Conservation (phyloP, 345 rosid genomes). For the Cochlearia excelsa region DNA sequence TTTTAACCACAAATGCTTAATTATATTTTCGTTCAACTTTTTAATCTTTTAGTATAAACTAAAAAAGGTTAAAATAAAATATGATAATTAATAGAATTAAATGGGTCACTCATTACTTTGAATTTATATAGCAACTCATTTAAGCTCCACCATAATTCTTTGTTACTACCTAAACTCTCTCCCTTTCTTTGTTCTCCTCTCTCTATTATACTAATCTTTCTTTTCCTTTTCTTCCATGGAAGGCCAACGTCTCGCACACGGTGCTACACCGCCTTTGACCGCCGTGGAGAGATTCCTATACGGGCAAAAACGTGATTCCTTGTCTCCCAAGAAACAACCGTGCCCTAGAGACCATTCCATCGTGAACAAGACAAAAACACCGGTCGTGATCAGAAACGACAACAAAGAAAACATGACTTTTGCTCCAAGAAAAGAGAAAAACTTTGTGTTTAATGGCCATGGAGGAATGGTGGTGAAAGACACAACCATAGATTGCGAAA, state of each 20-base stretch:
- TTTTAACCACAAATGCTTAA: constrained; percentile 2
- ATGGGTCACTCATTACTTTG: constrained; percentile 29
- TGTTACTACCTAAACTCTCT: constrained; percentile 27
- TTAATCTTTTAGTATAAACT: not conserved
- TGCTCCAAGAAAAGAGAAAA: constrained; percentile 31
- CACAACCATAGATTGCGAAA: constrained; percentile 24
- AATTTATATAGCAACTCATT: constrained; percentile 33
- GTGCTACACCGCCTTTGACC: constrained; percentile 59
- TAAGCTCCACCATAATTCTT: constrained; percentile 20
- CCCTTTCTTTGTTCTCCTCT: constrained; percentile 25
- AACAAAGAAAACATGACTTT: constrained; percentile 40
- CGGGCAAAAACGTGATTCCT: constrained; percentile 42
- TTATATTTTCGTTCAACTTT: not conserved
- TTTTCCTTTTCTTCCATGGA: constrained; percentile 22
- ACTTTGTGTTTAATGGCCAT: constrained; percentile 27
- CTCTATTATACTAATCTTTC: constrained; percentile 22
- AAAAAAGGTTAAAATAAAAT: not conserved
- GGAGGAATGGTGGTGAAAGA: constrained; percentile 27
- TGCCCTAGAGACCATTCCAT: constrained; percentile 22
- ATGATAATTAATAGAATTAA: constrained; percentile 11
- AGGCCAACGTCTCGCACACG: constrained; percentile 31
- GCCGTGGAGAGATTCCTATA: constrained; percentile 76
- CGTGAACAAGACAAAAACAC: constrained; percentile 14
- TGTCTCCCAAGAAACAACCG: constrained; percentile 31
- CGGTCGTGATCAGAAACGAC: constrained; percentile 24